These are phyloP conservation scores for Nakazawaea siamensis DNA, from an alignment of 805 yeast species.

Conservation along the genomic window DNA sequence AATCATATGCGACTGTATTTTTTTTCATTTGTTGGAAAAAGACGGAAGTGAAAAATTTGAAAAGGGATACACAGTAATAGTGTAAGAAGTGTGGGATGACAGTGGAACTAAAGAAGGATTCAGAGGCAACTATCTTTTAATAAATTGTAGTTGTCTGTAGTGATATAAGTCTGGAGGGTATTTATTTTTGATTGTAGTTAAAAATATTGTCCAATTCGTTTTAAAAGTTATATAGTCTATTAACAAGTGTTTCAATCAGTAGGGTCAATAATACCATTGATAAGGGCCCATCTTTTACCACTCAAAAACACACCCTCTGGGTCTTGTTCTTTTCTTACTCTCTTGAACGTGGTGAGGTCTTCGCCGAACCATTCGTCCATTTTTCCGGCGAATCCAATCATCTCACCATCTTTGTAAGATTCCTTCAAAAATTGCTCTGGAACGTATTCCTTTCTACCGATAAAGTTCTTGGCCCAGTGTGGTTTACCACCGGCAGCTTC, in stretches of 20 bases:
- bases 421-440: conserved; percentile 12
- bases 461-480: conserved; percentile 96
- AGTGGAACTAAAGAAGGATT: too few species aligned
- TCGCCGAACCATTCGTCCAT: conserved; percentile 78
- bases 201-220: too few species aligned
- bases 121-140: too few species aligned
- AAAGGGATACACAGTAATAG: not conserved
- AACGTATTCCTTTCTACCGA: conserved; percentile 39
- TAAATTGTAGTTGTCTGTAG: too few species aligned
- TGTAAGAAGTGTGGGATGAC: too few species aligned
- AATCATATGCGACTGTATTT: not conserved
- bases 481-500: conserved; percentile 84
- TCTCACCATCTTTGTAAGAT: conserved; percentile 49
- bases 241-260: too few species aligned
- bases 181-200: too few species aligned
- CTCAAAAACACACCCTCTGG: conserved; percentile 77
- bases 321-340: conserved; percentile 60
- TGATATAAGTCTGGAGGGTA: too few species aligned
- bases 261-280: conserved; percentile 60
- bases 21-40: not conserved
- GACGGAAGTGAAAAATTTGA: not conserved
- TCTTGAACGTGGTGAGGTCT: conserved; percentile 51
- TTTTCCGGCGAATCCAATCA: conserved; percentile 70
- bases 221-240: too few species aligned
- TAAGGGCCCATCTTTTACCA: conserved; percentile 69